A percentile compares a stretch with the other conserved stretches of the same genome.
Conservation (phyloP, 2,329 filamentous ascomycete genomes). For the Metarhizium humberi region DNA sequence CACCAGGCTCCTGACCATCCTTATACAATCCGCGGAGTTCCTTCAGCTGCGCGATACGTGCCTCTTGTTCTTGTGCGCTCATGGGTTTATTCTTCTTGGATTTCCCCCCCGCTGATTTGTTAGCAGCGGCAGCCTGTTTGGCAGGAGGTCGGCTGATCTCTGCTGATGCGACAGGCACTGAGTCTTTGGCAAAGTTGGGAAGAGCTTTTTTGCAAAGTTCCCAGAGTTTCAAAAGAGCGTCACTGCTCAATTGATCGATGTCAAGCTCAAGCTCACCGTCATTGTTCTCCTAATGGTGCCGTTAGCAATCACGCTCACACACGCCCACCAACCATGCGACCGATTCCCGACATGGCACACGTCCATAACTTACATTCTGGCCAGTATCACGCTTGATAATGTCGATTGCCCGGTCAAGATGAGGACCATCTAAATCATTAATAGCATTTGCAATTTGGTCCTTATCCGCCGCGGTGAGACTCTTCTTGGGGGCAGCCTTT, state of each 20-base stretch:
- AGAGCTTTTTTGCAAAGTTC: constrained; percentile 34
- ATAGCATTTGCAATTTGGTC: constrained; percentile 84
- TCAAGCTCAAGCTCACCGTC: constrained; percentile 51
- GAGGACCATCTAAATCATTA: constrained; percentile 66
- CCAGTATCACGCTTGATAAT: constrained; percentile 84
- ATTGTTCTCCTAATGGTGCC: constrained; percentile 41
- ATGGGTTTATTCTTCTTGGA: constrained; percentile 69
- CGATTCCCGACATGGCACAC: not conserved
- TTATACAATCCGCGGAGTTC: constrained; percentile 38
- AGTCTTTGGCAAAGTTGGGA: constrained; percentile 29
- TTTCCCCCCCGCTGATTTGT: constrained; percentile 26
- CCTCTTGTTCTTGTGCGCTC: constrained; percentile 61
- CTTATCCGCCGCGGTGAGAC: constrained; percentile 72
- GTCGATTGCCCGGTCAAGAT: constrained; percentile 71
- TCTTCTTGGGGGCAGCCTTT: constrained; percentile 35
- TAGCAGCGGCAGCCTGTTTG: constrained; percentile 17
- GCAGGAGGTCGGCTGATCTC: constrained; percentile 19
- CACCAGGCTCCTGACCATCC: constrained; percentile 22
- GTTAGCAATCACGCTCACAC: not conserved
- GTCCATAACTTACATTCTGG: constrained; percentile 51
- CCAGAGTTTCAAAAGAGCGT: constrained; percentile 45
- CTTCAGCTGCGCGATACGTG: constrained; percentile 51
- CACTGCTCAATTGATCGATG: constrained; percentile 46
- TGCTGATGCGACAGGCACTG: constrained; percentile 18
- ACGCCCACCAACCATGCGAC: not conserved